Evolutionary conservation across 805 yeast species (phyloP).

Genomic region (Schwanniomyces pseudopolymorphus): DNA sequence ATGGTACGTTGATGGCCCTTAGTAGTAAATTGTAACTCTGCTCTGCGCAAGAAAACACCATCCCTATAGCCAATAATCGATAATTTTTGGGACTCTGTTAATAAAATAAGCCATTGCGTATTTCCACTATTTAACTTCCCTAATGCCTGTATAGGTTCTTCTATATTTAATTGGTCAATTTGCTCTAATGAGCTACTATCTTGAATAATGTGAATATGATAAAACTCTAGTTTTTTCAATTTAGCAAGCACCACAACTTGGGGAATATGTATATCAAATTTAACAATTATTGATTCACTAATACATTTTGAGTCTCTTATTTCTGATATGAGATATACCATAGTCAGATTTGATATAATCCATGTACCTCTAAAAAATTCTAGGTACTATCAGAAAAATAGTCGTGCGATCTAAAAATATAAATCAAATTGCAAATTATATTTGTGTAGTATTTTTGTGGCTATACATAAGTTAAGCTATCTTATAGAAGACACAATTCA

Average conservation of each 20-base stretch:
- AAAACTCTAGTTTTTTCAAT: slow-evolving; percentile 14
- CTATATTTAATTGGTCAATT: slow-evolving; percentile 12
- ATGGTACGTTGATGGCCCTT: slow-evolving; percentile 22
- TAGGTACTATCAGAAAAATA: background rate
- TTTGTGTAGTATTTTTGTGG: background rate
- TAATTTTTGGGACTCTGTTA: slow-evolving; percentile 12
- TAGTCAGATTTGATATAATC: background rate
- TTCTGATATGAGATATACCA: slow-evolving; percentile 19
- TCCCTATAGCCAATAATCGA: slow-evolving; percentile 10
- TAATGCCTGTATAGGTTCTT: slow-evolving; percentile 12
- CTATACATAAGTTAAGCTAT: background rate
- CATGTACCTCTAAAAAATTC: background rate
- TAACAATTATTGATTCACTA: slow-evolving; percentile 11
- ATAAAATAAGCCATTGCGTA: slow-evolving; percentile 12
- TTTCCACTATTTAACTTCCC: slow-evolving; percentile 9
- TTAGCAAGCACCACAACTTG: slow-evolving; percentile 12
- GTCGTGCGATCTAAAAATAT: background rate
- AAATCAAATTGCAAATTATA: background rate
- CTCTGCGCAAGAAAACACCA: slow-evolving; percentile 7
- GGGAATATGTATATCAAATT: slow-evolving; percentile 3
- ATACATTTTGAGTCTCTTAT: slow-evolving; percentile 14
- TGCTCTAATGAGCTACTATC: slow-evolving; percentile 1
- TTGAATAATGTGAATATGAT: slow-evolving; percentile 2
- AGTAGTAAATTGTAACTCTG: slow-evolving; percentile 12
- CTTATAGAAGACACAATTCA: too few species aligned